Evolutionary conservation across 768 basidiomycete species (phyloP), one percentile per base, ranked within the genome.

Genomic region (Hericium rajendrae): DNA sequence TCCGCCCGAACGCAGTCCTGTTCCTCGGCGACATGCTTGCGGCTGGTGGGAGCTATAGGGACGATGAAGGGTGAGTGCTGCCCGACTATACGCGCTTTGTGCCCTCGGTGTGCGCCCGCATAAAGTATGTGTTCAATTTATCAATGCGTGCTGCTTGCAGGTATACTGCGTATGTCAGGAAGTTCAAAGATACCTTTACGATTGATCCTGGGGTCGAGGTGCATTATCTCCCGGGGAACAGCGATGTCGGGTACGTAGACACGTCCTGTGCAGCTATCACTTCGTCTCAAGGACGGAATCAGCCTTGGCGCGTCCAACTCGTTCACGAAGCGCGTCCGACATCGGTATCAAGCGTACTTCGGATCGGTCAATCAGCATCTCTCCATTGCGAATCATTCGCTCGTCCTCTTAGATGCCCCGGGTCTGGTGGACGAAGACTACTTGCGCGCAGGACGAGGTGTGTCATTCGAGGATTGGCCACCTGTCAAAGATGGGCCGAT

Each of bases 1-100:
- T 83, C 52, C 73, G 69, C 20, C 87, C 93, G 11, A 81, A 94
- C 66, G 78, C 73, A 9, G 81, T 95, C 2, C 72, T 97, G 2
- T 88, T 95, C 60, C 74, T 94, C 20, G 94, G 94, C 24, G 93
- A 97, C 68, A 89, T 95, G 90, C 83, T 95, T 81, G 91, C 94
- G 62, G 81, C 79, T 50, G 93, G 91, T 2, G 75, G 90, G 54
- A 74, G 77, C 38, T 74, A 73, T 10, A 86, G 86, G 77, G 69
- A 78, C 3, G 78, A 82, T 50, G 70, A 71, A 50, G 88, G 94
- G 94, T 94, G 67, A 70, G 89, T 79, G 18, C 28, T 12, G 22
- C 53, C 40, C 60, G 57, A 22, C 13, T 51, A 16, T 53, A 54
- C 52, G 22, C 0, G 10, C 43, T n/a, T 5, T 9, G 24, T 22